Percentiles rank a stretch among this genome's conserved stretches.
These are phyloP conservation scores for Poterioochromonas sp. DNA, from an alignment of 352 stramenopile species.

Conservation along the genomic window DNA sequence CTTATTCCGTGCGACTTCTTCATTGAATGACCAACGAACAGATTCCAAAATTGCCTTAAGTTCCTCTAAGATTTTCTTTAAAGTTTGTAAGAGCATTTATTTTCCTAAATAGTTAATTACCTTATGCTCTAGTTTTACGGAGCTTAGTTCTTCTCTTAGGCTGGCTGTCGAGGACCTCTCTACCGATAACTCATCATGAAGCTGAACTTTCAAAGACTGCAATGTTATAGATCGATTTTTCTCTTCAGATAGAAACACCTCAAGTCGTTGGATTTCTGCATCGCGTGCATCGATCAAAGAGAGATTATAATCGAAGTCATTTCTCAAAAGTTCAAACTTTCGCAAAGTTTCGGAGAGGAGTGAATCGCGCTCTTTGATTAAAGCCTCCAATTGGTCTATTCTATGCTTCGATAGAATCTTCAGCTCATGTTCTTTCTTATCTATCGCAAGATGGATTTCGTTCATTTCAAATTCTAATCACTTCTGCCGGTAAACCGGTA, in stretches of 20 bases:
- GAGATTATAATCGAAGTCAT: conserved; percentile 22
- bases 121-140: no score
- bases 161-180: no score
- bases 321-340: not conserved
- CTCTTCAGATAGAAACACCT: no score
- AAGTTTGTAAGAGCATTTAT: no score
- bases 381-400: not conserved
- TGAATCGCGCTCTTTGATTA: not conserved
- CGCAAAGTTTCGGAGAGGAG: not conserved
- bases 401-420: not conserved
- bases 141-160: no score
- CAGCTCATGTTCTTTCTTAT: not conserved
- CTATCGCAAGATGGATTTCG: no score
- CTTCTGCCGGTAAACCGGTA: no score
- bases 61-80: not conserved
- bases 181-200: no score
- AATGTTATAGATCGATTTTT: no score
- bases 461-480: no score
- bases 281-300: not conserved
- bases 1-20: not conserved
- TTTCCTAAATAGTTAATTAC: no score
- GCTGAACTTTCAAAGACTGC: no score
- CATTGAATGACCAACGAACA: not conserved
- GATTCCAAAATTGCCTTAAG: not conserved
- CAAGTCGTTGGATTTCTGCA: not conserved